Percentiles rank a stretch among this genome's conserved stretches.
These are phyloP conservation scores for Sporothrix luriei DNA, from an alignment of 2,329 filamentous ascomycete species.

Conservation along the genomic window DNA sequence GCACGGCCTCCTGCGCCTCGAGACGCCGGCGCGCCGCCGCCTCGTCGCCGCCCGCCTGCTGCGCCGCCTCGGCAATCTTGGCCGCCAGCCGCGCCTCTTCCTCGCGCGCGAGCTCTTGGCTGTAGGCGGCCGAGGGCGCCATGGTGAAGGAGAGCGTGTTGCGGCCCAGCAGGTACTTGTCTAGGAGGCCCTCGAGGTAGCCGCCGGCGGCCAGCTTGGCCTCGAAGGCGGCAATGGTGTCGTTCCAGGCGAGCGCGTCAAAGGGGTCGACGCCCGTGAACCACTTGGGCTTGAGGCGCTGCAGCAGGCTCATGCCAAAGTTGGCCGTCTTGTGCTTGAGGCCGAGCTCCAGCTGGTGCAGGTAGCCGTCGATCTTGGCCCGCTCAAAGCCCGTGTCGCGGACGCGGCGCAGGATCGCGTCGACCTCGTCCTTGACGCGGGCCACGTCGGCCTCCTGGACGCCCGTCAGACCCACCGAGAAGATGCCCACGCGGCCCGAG, in stretches of 20 bases:
- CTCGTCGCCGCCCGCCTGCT: slow-evolving; percentile 69
- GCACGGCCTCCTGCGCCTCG: slow-evolving; percentile 74
- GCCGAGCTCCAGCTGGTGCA: slow-evolving; percentile 91
- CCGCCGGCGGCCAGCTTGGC: slow-evolving; percentile 69
- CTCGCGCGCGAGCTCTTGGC: slow-evolving; percentile 71
- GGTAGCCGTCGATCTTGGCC: slow-evolving; percentile 87
- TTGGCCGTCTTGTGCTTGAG: slow-evolving; percentile 95
- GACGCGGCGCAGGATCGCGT: slow-evolving; percentile 70
- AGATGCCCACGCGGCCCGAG: slow-evolving; percentile 74
- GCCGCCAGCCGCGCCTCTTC: slow-evolving; percentile 72
- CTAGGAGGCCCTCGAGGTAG: slow-evolving; percentile 81
- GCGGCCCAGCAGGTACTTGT: slow-evolving; percentile 88
- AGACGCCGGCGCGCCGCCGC: slow-evolving; percentile 65
- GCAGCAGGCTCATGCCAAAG: slow-evolving; percentile 89
- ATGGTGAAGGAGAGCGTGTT: slow-evolving; percentile 91
- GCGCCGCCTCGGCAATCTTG: slow-evolving; percentile 72
- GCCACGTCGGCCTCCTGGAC: slow-evolving; percentile 78
- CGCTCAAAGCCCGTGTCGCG: slow-evolving; percentile 79
- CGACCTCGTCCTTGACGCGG: slow-evolving; percentile 73
- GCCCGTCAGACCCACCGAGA: slow-evolving; percentile 90
- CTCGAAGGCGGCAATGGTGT: slow-evolving; percentile 82
- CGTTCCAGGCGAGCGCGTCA: slow-evolving; percentile 87
- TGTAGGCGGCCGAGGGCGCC: slow-evolving; percentile 77
- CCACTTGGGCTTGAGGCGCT: slow-evolving; percentile 87
- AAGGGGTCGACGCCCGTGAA: slow-evolving; percentile 95